A percentile compares a stretch with the other conserved stretches of the same genome.
Conservation (phyloP, 2,329 filamentous ascomycete species). For the Rugonectria rugulosa region DNA sequence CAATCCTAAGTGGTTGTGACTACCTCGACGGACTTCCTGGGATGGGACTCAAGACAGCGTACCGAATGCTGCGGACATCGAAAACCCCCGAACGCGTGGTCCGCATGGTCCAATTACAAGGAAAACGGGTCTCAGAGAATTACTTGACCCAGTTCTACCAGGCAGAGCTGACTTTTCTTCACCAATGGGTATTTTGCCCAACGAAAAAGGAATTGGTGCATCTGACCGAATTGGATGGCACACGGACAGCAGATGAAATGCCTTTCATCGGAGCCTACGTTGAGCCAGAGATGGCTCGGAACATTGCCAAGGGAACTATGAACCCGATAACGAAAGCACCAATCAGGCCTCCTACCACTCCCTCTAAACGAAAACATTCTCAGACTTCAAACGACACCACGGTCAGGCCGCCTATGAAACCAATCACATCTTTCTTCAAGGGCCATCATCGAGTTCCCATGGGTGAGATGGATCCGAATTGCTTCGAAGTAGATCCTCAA, state of each 20-base stretch:
- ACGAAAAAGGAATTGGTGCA: slow-evolving; percentile 74
- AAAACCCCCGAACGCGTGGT: slow-evolving; percentile 86
- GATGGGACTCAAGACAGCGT: slow-evolving; percentile 91
- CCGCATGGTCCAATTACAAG: slow-evolving; percentile 86
- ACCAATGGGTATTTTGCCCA: slow-evolving; percentile 95
- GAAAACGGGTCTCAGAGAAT: slow-evolving; percentile 81
- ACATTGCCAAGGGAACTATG: slow-evolving; percentile 81
- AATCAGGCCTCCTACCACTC: slow-evolving; percentile 53
- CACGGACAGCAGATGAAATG: slow-evolving; percentile 73
- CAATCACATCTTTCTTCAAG: slow-evolving; percentile 64
- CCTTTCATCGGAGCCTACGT: slow-evolving; percentile 82
- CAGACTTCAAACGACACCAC: slow-evolving; percentile 39
- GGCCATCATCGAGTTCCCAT: slow-evolving; percentile 60
- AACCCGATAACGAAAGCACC: slow-evolving; percentile 88
- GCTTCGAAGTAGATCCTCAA: slow-evolving; percentile 61
- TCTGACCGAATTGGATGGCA: slow-evolving; percentile 71
- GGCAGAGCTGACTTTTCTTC: slow-evolving; percentile 90
- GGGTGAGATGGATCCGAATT: slow-evolving; percentile 70
- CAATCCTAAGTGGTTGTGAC: slow-evolving; percentile 95
- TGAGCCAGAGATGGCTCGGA: slow-evolving; percentile 71
- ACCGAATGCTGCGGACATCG: slow-evolving; percentile 88
- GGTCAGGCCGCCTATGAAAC: slow-evolving; percentile 49
- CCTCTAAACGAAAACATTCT: slow-evolving; percentile 53
- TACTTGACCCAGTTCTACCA: slow-evolving; percentile 84
- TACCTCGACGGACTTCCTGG: slow-evolving; percentile 87